Evolutionary conservation across 306 rosid species (phyloP).

Genomic region (Clitoria ternatea): DNA sequence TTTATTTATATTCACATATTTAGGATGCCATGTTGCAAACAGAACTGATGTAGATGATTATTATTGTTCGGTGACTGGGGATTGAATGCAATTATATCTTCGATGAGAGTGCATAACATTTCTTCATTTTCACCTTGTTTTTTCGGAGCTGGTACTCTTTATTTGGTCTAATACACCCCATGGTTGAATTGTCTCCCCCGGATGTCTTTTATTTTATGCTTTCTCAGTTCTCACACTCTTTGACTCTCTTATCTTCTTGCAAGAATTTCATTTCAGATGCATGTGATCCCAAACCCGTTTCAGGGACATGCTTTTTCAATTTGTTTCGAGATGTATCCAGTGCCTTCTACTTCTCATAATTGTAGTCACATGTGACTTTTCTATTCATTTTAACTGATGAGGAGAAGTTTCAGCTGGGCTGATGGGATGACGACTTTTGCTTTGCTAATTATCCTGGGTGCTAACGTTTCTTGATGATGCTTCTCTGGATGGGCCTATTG

Average conservation of each 20-base stretch:
- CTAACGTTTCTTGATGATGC: neutral
- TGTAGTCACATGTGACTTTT: neutral
- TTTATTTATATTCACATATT: too few relatives aligned
- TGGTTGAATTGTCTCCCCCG: neutral
- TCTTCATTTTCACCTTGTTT: neutral
- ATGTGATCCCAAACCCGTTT: neutral
- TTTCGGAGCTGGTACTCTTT: neutral
- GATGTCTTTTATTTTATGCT: neutral
- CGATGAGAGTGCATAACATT: neutral
- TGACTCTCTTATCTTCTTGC: neutral
- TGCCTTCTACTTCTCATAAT: neutral
- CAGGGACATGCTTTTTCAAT: neutral
- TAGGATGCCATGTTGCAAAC: too few relatives aligned
- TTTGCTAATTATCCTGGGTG: neutral
- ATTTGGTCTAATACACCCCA: neutral
- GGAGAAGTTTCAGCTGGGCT: neutral
- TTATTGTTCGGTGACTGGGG: neutral
- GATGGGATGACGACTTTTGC: neutral
- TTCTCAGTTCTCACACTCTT: neutral
- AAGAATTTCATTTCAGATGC: neutral
- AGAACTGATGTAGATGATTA: too few relatives aligned
- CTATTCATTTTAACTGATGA: neutral
- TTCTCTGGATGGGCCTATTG: too few relatives aligned
- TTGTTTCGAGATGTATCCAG: neutral
- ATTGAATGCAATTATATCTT: neutral